phyloP scores from a whole-genome alignment of 2,329 filamentous ascomycete genomes.

The Alternaria brassicae region DNA sequence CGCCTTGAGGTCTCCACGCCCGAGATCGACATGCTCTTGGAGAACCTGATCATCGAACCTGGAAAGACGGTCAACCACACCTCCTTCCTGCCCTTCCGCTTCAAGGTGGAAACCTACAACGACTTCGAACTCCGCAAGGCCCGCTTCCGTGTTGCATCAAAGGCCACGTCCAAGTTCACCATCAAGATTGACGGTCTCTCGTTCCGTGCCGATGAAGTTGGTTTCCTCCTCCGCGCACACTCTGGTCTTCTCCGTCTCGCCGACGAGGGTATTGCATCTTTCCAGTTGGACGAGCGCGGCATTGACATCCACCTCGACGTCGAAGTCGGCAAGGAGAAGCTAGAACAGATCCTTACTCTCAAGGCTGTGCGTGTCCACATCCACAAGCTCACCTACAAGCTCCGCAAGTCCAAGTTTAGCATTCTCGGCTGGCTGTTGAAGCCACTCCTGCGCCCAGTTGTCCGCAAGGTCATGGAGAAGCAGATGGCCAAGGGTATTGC shows the following conservation, averaged over 20 bases:
- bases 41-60: constrained; percentile 90
- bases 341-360: constrained; percentile 83
- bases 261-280: constrained; percentile 85
- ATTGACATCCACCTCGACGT: constrained; percentile 86
- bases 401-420: constrained; percentile 77
- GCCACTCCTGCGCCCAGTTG: constrained; percentile 79
- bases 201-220: constrained; percentile 82
- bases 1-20: constrained; percentile 87
- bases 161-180: constrained; percentile 74
- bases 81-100: constrained; percentile 85
- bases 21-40: constrained; percentile 82
- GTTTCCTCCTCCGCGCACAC: constrained; percentile 86
- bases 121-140: constrained; percentile 85
- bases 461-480: constrained; percentile 79
- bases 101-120: constrained; percentile 83
- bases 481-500: constrained; percentile 77
- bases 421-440: constrained; percentile 84
- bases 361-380: constrained; percentile 79
- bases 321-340: constrained; percentile 76
- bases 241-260: constrained; percentile 75
- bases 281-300: constrained; percentile 84
- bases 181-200: constrained; percentile 84
- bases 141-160: constrained; percentile 70
- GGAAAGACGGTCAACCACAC: constrained; percentile 82
- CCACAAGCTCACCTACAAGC: constrained; percentile 82